Base-by-base conservation (phyloP, 192 early-diverging fungal species). In the Helicostylum pulchrum region DNA sequence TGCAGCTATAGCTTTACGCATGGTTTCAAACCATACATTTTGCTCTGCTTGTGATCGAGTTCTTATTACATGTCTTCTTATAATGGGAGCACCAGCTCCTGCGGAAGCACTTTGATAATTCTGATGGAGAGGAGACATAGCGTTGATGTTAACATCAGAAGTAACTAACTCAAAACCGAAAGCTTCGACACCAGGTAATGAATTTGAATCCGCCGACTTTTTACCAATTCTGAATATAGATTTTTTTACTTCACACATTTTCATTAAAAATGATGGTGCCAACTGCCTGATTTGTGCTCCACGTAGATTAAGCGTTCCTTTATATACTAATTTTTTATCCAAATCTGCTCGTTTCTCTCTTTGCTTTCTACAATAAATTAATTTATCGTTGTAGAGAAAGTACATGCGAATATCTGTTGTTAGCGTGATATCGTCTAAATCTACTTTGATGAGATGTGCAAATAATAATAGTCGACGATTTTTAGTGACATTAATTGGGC, bases 381-480 rank as follows among this genome's bases (percentile, higher is more conserved):
- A 14, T 23, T 46, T 26, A 49, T 68, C 72, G 15, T 65, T 74
- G 32, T 62, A 74, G 4, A 74, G 49, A 4, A 74, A 43, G 30
- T 65, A 74, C 15, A 56, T 57, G 32, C 66, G 66, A 6, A 23
- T 26, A 26, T 69, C 53, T 8, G 21, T 39, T 0, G 44, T 55
- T n/a, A 53, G 14, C 14, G 42, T 19, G 12, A 51, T 60, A 31
- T 46, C 19, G 12, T 54, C 32, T 0, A 51, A 19, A 57, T 62
- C 60, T 4, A 69, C 53, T 10, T 62, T 45, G 32, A 57, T 69
- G n/a, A 69, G 34, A 30, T 61, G 30, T n/a, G 50, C 30, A 8
- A 14, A 39, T 11, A 69, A 44, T 7, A 69, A 10, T 15, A 69
- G 46, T 14, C 67, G 67, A 26, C 67, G 46, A 10, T 53, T 26